A percentile compares a stretch with the other conserved stretches of the same genome.
Conservation (phyloP, 768 basidiomycete species). For the Nevesoporus exiguus region DNA sequence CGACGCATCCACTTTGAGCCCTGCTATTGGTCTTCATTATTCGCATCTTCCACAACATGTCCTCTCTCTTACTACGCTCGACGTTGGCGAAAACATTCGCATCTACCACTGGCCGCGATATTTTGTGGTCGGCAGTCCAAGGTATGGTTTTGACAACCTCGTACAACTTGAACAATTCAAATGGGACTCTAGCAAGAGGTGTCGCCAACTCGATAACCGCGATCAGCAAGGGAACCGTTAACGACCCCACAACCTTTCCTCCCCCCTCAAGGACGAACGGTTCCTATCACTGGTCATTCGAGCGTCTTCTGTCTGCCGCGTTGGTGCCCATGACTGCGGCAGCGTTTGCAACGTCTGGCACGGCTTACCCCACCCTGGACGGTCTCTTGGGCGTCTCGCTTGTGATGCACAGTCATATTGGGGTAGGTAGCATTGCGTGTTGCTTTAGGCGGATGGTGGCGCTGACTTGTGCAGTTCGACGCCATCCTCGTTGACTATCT, state of each 20-base stretch:
- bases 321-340: slow-evolving; percentile 87
- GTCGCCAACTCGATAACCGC: slow-evolving; percentile 49
- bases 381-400: slow-evolving; percentile 84
- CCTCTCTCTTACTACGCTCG: slow-evolving; percentile 45
- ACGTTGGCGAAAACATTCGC: slow-evolving; percentile 29
- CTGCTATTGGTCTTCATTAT: too few relatives aligned
- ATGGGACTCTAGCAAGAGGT: slow-evolving; percentile 36
- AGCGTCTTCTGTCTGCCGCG: slow-evolving; percentile 83
- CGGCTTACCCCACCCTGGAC: slow-evolving; percentile 81
- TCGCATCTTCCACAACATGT: slow-evolving; percentile 37
- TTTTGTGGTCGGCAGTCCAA: slow-evolving; percentile 39
- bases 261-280: slow-evolving; percentile 77
- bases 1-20: too few relatives aligned
- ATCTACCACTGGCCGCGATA: slow-evolving; percentile 36
- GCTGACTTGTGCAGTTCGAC: slow-evolving; percentile 56
- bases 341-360: slow-evolving; percentile 76
- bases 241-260: slow-evolving; percentile 92
- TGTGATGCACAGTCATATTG: slow-evolving; percentile 94
- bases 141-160: slow-evolving; percentile 26
- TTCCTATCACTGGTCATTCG: slow-evolving; percentile 91
- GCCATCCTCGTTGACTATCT: slow-evolving; percentile 81
- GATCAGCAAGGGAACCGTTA: slow-evolving; percentile 86
- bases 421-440: slow-evolving; percentile 45
- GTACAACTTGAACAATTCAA: neutral
- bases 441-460: neutral